These are phyloP conservation scores for Dactylorhiza incarnata DNA, from an alignment of 106 monocot species.

Conservation along the genomic window DNA sequence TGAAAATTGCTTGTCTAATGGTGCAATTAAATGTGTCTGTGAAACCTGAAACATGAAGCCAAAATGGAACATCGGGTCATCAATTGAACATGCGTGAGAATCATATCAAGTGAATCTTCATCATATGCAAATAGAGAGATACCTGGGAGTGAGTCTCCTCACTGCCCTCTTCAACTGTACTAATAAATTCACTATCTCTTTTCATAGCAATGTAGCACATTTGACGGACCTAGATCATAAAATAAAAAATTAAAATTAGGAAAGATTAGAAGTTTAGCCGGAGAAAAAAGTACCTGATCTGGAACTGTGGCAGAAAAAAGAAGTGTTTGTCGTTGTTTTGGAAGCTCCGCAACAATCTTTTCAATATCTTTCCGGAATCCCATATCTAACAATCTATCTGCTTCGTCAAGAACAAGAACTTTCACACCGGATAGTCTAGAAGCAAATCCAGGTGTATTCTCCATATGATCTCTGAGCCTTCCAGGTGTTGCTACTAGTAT, in stretches of 20 bases:
- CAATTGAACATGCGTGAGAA: background rate
- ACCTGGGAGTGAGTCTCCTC: conserved; percentile 81
- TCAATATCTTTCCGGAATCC: conserved; percentile 80
- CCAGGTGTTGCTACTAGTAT: conserved; percentile 97
- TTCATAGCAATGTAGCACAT: conserved; percentile 73
- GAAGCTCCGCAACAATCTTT: conserved; percentile 64
- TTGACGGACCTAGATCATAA: conserved; percentile 49
- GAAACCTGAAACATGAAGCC: conserved; percentile 34
- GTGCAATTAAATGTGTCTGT: conserved; percentile 65
- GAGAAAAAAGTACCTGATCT: conserved; percentile 46
- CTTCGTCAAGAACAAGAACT: conserved; percentile 84
- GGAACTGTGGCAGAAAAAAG: conserved; percentile 85
- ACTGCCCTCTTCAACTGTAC: conserved; percentile 65
- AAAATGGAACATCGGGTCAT: background rate
- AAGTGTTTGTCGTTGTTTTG: conserved; percentile 76
- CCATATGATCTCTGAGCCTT: conserved; percentile 92
- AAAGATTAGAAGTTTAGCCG: background rate
- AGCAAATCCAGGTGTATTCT: conserved; percentile 89
- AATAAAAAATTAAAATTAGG: background rate
- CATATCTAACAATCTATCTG: conserved; percentile 79
- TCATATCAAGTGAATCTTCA: background rate
- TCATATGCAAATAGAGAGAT: background rate
- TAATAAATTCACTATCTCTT: conserved; percentile 79
- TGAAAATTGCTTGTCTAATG: conserved; percentile 59
- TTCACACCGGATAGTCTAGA: conserved; percentile 61